Conservation (phyloP, 495 filamentous ascomycete species). For the Annulohypoxylon nitens region DNA sequence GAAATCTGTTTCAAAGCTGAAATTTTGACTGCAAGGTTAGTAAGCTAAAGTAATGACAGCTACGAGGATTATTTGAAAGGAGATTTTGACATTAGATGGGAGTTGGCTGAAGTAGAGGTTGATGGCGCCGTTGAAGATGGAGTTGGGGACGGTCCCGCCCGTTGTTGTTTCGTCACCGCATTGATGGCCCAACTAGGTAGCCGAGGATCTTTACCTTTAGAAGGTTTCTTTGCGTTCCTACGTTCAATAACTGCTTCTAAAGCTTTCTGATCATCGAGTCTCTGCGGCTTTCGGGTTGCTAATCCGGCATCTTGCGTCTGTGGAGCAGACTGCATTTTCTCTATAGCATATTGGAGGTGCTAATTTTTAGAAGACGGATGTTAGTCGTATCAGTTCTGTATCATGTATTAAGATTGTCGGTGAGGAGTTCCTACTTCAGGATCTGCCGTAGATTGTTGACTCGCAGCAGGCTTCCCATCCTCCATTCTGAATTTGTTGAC, state of each 20-base stretch:
- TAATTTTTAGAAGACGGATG: conserved; percentile 26
- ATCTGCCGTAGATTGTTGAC: conserved; percentile 2
- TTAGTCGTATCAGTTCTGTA: conserved; percentile 13
- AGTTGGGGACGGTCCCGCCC: conserved; percentile 23
- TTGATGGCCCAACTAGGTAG: conserved; percentile 48
- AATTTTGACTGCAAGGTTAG: not conserved
- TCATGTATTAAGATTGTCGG: not conserved
- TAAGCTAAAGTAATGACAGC: not conserved
- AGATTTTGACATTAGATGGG: conserved; percentile 21
- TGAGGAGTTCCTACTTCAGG: conserved; percentile 43
- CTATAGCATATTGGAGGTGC: conserved; percentile 41
- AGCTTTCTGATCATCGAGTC: conserved; percentile 44
- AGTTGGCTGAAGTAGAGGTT: not conserved
- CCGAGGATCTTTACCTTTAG: conserved; percentile 37
- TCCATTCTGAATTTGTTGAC: not conserved
- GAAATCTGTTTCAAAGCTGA: not conserved
- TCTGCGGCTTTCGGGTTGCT: conserved; percentile 34
- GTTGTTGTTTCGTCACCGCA: conserved; percentile 41
- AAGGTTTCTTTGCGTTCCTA: conserved; percentile 39
- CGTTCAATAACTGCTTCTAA: conserved; percentile 45
- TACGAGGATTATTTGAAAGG: conserved; percentile 28
- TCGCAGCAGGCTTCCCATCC: not conserved
- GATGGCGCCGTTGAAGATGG: conserved; percentile 6
- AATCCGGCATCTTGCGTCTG: conserved; percentile 3
- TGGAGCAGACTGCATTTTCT: conserved; percentile 23